Conservation (phyloP, 164 flowering plant species). For the Malania oleifera region DNA sequence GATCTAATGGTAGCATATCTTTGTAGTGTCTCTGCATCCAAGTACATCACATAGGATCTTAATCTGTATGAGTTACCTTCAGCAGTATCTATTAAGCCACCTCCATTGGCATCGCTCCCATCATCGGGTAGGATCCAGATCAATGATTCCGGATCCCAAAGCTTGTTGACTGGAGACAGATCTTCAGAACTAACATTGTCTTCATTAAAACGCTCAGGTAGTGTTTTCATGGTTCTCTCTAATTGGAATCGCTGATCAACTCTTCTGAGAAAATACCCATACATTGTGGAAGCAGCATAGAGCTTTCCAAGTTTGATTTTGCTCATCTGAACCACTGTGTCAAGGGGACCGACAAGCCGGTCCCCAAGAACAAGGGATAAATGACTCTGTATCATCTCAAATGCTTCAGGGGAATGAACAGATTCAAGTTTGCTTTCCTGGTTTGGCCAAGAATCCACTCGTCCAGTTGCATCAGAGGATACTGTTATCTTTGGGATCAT, state of each 20-base stretch:
- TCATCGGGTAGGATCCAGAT: slow-evolving; percentile 44
- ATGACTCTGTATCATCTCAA: slow-evolving; percentile 88
- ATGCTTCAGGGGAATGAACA: slow-evolving; percentile 81
- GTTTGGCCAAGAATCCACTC: slow-evolving; percentile 83
- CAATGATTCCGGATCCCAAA: slow-evolving; percentile 74
- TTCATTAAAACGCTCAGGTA: slow-evolving; percentile 44
- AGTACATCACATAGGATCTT: slow-evolving; percentile 84
- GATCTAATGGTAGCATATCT: slow-evolving; percentile 85
- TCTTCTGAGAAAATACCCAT: slow-evolving; percentile 86
- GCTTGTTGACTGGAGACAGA: slow-evolving; percentile 33
- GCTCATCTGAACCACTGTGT: slow-evolving; percentile 56
- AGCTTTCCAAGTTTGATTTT: slow-evolving; percentile 91
- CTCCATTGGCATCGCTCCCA: slow-evolving; percentile 23
- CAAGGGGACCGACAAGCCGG: slow-evolving; percentile 62
- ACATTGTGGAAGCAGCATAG: slow-evolving; percentile 95
- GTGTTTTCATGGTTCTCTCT: slow-evolving; percentile 73
- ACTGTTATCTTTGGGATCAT: slow-evolving; percentile 67
- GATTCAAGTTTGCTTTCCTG: slow-evolving; percentile 76
- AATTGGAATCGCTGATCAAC: slow-evolving; percentile 87
- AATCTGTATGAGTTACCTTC: slow-evolving; percentile 45
- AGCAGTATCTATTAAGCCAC: slow-evolving; percentile 19
- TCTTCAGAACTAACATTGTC: slow-evolving; percentile 26
- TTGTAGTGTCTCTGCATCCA: slow-evolving; percentile 83
- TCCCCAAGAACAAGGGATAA: slow-evolving; percentile 77
- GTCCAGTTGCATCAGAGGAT: slow-evolving; percentile 56